Percentiles rank a stretch among this genome's conserved stretches.
These are phyloP conservation scores for Naganishia friedmannii DNA, from an alignment of 768 basidiomycete genomes.

Conservation along the genomic window DNA sequence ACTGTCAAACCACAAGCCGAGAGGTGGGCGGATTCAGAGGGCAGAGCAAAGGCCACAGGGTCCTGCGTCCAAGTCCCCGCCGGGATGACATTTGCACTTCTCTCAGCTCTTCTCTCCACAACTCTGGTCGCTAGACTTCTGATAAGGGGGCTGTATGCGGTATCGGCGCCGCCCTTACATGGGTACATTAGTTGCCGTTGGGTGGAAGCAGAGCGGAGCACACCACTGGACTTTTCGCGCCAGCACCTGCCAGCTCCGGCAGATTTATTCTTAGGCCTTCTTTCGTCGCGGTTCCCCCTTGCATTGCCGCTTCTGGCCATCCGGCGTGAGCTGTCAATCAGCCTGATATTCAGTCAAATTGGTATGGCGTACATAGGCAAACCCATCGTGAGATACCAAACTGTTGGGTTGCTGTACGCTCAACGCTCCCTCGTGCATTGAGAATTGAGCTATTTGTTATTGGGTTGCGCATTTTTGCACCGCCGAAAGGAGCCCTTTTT, in stretches of 20 bases:
- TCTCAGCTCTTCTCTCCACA: neutral
- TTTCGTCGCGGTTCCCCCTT: neutral
- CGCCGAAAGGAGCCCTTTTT: neutral
- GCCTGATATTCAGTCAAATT: neutral
- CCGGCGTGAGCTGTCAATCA: neutral
- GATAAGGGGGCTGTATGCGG: constrained; percentile 4
- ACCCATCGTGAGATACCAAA: neutral
- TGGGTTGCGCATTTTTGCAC: neutral
- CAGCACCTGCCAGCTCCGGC: neutral
- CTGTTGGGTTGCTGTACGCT: neutral
- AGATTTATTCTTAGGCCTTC: neutral
- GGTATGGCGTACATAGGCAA: neutral
- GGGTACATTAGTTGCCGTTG: too few relatives aligned
- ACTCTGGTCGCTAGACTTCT: neutral
- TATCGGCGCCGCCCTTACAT: neutral
- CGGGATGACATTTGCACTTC: neutral
- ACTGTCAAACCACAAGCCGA: neutral
- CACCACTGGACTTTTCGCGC: too few relatives aligned
- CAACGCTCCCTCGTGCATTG: neutral
- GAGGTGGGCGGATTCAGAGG: neutral
- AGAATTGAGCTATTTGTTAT: neutral
- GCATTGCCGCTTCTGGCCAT: neutral
- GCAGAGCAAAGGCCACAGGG: too few relatives aligned
- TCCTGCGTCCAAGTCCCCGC: neutral
- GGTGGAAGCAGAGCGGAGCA: too few relatives aligned